phyloP scores from a whole-genome alignment of 2,329 filamentous ascomycete genomes.

The Diaporthe citrichinensis region DNA sequence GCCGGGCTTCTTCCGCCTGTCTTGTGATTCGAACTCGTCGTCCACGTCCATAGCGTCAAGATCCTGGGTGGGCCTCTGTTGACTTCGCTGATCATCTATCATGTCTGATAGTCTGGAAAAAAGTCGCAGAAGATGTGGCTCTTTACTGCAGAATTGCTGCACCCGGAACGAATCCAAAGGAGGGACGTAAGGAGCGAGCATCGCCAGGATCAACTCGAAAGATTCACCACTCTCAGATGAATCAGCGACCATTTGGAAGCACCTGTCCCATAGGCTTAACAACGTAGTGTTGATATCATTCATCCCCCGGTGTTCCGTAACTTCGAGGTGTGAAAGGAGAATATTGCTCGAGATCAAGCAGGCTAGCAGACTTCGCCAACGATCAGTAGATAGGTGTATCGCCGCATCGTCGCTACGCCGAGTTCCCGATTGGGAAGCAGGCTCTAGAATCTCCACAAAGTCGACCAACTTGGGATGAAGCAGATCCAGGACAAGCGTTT shows the following conservation, averaged over 20 bases:
- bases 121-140: constrained; percentile 59
- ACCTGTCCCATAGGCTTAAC: constrained; percentile 57
- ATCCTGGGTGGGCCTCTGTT: constrained; percentile 53
- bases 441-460: constrained; percentile 60
- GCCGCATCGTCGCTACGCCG: constrained; percentile 59
- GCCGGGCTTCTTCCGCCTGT: constrained; percentile 59
- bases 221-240: constrained; percentile 63
- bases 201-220: constrained; percentile 61
- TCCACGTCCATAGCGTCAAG: constrained; percentile 77
- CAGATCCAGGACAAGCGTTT: constrained; percentile 67
- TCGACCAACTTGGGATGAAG: constrained; percentile 67
- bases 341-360: constrained; percentile 62
- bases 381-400: constrained; percentile 65
- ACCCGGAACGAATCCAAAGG: constrained; percentile 56
- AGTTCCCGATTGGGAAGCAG: constrained; percentile 55
- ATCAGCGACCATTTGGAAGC: constrained; percentile 56
- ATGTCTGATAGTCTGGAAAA: constrained; percentile 56
- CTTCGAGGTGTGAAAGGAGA: constrained; percentile 62
- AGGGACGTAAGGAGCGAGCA: constrained; percentile 63
- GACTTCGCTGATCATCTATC: constrained; percentile 50
- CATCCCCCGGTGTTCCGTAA: constrained; percentile 63
- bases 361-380: constrained; percentile 66
- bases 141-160: constrained; percentile 54
- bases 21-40: constrained; percentile 73
- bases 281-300: constrained; percentile 62